Percentiles rank a stretch among this genome's conserved stretches.
These are phyloP conservation scores for Aegilops sharonensis DNA, from an alignment of 176 grass and related monocot genomes.

Conservation along the genomic window DNA sequence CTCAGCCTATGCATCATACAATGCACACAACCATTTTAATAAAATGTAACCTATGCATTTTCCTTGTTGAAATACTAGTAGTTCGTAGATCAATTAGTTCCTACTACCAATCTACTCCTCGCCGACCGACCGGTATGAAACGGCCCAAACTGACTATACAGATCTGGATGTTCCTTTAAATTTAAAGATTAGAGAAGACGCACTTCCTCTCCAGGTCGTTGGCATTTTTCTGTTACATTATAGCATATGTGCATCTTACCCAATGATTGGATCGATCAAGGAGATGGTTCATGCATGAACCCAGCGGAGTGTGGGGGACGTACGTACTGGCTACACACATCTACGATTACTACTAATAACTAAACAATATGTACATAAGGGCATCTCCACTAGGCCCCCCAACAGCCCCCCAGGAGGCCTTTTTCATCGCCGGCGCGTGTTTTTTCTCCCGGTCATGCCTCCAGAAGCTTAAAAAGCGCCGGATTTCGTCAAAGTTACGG, in stretches of 20 bases:
- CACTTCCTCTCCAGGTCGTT: neutral
- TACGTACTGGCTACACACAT: neutral
- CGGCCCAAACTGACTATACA: neutral
- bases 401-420: no score
- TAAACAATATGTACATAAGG: neutral
- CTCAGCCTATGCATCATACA: no score
- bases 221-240: neutral
- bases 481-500: no score
- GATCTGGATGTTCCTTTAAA: neutral
- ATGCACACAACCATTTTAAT: no score
- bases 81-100: no score
- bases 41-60: no score
- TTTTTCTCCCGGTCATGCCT: no score
- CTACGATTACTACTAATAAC: neutral
- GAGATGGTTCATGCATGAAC: neutral
- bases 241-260: neutral
- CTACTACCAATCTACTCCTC: neutral
- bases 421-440: no score
- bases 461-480: no score
- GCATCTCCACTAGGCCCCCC: no score
- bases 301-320: neutral
- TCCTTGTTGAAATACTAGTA: no score
- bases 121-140: slow-evolving; percentile 1
- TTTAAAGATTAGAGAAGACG: neutral
- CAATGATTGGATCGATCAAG: slow-evolving; percentile 1